Evolutionary conservation across 805 yeast species (phyloP).

Genomic region (Hanseniaspora singularis): DNA sequence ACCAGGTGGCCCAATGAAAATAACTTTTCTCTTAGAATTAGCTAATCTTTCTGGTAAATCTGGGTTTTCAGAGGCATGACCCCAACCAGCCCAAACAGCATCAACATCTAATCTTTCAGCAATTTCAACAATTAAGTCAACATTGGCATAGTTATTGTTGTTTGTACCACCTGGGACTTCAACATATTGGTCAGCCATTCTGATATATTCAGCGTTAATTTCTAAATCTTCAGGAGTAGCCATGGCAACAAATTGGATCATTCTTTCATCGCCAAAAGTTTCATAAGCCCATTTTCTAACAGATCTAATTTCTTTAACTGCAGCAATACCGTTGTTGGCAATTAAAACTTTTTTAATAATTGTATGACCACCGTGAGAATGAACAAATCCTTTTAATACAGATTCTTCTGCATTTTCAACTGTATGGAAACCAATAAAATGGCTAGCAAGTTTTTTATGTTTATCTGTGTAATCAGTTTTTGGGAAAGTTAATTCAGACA

Average conservation of each 20-base stretch:
- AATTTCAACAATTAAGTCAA: conserved; percentile 87
- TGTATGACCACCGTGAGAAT: conserved; percentile 83
- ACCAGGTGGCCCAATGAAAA: conserved; percentile 98
- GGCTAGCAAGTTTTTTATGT: conserved; percentile 43
- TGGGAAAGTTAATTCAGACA: conserved; percentile 18
- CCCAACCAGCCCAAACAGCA: conserved; percentile 99
- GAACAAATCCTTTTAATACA: conserved; percentile 70
- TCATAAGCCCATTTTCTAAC: conserved; percentile 99
- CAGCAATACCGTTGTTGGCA: conserved; percentile 98
- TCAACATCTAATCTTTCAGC: conserved; percentile 95
- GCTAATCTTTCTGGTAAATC: conserved; percentile 85
- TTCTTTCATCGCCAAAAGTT: conserved; percentile 92
- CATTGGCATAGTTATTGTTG: conserved; percentile 96
- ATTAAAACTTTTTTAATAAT: conserved; percentile 78
- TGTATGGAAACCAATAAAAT: conserved; percentile 75
- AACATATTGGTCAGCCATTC: conserved; percentile 98
- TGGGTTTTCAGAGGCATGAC: conserved; percentile 99
- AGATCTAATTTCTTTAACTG: conserved; percentile 94
- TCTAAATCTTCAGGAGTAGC: conserved; percentile 98
- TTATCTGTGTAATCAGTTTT: conserved; percentile 28
- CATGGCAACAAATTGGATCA: conserved; percentile 92
- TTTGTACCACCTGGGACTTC: conserved; percentile 99
- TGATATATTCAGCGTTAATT: conserved; percentile 93
- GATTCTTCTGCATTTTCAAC: conserved; percentile 68
- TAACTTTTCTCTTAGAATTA: conserved; percentile 75